Base-by-base conservation (phyloP, 75 land plant species). In the Azolla pinnata region DNA sequence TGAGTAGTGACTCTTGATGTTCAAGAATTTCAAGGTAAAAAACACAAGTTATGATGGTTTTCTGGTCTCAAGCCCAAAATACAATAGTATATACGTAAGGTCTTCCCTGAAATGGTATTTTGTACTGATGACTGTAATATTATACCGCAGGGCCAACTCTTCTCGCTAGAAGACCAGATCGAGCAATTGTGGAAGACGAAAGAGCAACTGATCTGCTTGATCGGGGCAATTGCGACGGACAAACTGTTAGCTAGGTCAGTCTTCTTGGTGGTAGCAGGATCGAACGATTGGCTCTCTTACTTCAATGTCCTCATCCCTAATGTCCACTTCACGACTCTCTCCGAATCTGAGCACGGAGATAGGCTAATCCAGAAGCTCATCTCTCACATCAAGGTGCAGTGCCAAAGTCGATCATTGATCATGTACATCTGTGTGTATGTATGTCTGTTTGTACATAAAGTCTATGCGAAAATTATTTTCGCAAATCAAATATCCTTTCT, bases 281-380 rank as follows among this genome's bases (percentile, higher is more conserved):
- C 56, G 29, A 72, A 72, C 26, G 75, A 72, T 21, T 72, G 44
- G 34, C 31, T 72, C 46, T 67, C 70, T 16, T 72, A 72, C 47
- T 38, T 38, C 42, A n/a, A n/a, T n/a, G n/a, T n/a, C 48, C 29
- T 45, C 21, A 38, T 24, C 70, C 58, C 24, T 33, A 52, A 53
- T 72, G 71, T 9, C 70, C 70, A 4, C 30, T 67, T 29, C 30
- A 17, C 49, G 33, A 31, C 12, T 67, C 51, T 58, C 29, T 40
- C 46, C 54, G 0, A 18, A 24, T 12, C 24, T 0, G 26, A 61
- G 12, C 31, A 29, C 44, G 32, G 52, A 19, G 52, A 61, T 21
- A 20, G 35, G 24, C 48, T 69, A 1, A 44, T 69, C 33, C 29
- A 47, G 2, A 55, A 27, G 0, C 60, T 52, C 12, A 26, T 17